Conservation (phyloP, 1,284 basidiomycete species). For the Hypsizygus ulmarius region DNA sequence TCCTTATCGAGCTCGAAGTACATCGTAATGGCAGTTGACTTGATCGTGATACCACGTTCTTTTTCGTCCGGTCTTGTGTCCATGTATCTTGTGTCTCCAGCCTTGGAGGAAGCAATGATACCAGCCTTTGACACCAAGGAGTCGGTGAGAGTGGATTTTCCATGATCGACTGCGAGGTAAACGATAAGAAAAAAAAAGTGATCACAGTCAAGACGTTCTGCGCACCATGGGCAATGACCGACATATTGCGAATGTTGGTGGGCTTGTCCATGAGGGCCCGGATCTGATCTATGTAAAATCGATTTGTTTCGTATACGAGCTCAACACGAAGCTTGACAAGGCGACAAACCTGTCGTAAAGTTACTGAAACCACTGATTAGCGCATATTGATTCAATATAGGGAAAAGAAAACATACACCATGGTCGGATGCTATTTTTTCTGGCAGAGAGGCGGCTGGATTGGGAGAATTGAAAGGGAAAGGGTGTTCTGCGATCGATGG, state of each 20-base stretch:
- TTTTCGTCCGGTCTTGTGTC: slow-evolving; percentile 98
- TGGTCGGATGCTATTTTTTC: slow-evolving; percentile 27
- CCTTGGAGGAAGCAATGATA: slow-evolving; percentile 94
- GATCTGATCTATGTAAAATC: slow-evolving; percentile 67
- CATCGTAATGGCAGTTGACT: slow-evolving; percentile 99
- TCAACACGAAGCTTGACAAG: neutral
- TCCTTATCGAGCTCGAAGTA: slow-evolving; percentile 96
- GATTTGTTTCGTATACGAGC: slow-evolving; percentile 7
- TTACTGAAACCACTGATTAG: slow-evolving; percentile 55
- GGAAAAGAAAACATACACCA: slow-evolving; percentile 61
- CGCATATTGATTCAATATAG: slow-evolving; percentile 15
- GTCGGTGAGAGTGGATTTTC: slow-evolving; percentile 99
- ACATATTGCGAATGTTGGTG: slow-evolving; percentile 97
- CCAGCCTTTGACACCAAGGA: slow-evolving; percentile 98
- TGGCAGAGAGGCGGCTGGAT: no score
- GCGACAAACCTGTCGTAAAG: slow-evolving; percentile 66
- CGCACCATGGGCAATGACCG: slow-evolving; percentile 91
- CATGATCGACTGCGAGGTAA: slow-evolving; percentile 85
- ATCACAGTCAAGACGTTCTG: slow-evolving; percentile 18
- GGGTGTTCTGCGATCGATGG: no score
- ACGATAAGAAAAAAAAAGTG: neutral
- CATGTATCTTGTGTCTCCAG: slow-evolving; percentile 95
- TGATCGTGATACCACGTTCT: slow-evolving; percentile 99
- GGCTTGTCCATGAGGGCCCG: slow-evolving; percentile 86
- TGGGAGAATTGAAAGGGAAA: no score